phyloP scores from a whole-genome alignment of 352 stramenopile species.

The Phytophthora brassicae region DNA sequence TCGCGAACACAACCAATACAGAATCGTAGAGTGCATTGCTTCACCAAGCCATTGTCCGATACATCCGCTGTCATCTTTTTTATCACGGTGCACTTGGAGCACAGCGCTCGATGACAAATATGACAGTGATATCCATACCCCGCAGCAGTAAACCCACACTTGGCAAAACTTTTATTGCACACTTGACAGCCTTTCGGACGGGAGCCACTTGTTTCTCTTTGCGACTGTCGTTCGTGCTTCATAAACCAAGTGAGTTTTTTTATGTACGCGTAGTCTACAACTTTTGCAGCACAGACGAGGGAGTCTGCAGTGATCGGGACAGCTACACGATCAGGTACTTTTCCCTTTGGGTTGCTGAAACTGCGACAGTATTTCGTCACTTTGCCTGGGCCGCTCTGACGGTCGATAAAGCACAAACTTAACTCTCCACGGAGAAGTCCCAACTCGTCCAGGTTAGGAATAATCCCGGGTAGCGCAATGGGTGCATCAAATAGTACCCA shows the following conservation, averaged over 20 bases:
- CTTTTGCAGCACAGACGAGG: conserved; percentile 13
- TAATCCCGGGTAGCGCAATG: conserved; percentile 25
- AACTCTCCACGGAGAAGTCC: conserved; percentile 38
- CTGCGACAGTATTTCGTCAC: conserved; percentile 45
- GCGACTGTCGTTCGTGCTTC: conserved; percentile 12
- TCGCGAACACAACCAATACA: conserved; percentile 50
- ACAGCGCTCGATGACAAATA: conserved; percentile 43
- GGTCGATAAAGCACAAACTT: conserved; percentile 44
- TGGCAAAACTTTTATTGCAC: conserved; percentile 11
- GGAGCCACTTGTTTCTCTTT: background rate
- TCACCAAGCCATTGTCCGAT: conserved; percentile 22
- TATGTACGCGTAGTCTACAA: conserved; percentile 45
- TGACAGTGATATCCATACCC: conserved; percentile 29
- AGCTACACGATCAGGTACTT: conserved; percentile 27
- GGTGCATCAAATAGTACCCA: conserved; percentile 44
- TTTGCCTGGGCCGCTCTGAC: conserved; percentile 27
- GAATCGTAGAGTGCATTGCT: conserved; percentile 39
- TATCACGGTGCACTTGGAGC: conserved; percentile 42
- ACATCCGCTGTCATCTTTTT: conserved; percentile 60
- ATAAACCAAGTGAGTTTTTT: conserved; percentile 52
- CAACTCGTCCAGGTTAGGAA: conserved; percentile 29
- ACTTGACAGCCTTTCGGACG: conserved; percentile 28
- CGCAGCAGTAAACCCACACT: conserved; percentile 7
- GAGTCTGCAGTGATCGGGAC: conserved; percentile 22
- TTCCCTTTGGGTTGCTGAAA: conserved; percentile 35